Evolutionary conservation across 495 filamentous ascomycete genomes (phyloP).

Genomic region (Hypoxylon fragiforme): DNA sequence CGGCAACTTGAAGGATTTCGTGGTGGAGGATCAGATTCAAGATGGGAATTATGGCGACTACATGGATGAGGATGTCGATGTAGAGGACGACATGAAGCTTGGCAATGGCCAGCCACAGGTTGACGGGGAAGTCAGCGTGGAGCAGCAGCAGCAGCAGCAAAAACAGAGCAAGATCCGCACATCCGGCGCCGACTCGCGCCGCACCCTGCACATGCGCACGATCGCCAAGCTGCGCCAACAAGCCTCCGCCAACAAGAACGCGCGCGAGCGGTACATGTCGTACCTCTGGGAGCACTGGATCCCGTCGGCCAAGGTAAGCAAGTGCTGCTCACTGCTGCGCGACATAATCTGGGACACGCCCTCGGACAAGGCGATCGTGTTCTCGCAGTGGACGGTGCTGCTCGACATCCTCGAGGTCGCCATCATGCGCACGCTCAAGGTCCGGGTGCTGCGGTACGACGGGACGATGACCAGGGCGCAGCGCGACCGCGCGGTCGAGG

Average conservation of each 20-base stretch:
- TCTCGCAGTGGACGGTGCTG: conserved; percentile 86
- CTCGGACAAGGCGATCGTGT: conserved; percentile 83
- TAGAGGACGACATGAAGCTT: no score
- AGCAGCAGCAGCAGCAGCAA: no score
- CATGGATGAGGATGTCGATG: no score
- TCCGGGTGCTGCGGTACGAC: conserved; percentile 72
- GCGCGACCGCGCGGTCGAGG: conserved; percentile 70
- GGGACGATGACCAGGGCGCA: conserved; percentile 73
- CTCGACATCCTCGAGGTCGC: conserved; percentile 86
- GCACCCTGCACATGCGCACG: conserved; percentile 28
- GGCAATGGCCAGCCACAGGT: no score
- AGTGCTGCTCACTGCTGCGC: conserved; percentile 73
- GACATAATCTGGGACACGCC: conserved; percentile 38
- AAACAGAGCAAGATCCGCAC: no score
- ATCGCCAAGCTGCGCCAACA: conserved; percentile 53
- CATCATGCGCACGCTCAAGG: conserved; percentile 52
- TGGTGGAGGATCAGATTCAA: conserved; percentile 44
- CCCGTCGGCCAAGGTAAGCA: conserved; percentile 77
- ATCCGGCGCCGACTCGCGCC: no score
- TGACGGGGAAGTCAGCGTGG: no score
- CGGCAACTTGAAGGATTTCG: conserved; percentile 59
- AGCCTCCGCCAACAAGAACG: conserved; percentile 59
- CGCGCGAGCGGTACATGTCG: conserved; percentile 61
- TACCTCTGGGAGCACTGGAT: conserved; percentile 74
- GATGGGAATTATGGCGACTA: not conserved